Conservation (phyloP, 2,329 filamentous ascomycete genomes). For the Sporothrix dimorphospora region DNA sequence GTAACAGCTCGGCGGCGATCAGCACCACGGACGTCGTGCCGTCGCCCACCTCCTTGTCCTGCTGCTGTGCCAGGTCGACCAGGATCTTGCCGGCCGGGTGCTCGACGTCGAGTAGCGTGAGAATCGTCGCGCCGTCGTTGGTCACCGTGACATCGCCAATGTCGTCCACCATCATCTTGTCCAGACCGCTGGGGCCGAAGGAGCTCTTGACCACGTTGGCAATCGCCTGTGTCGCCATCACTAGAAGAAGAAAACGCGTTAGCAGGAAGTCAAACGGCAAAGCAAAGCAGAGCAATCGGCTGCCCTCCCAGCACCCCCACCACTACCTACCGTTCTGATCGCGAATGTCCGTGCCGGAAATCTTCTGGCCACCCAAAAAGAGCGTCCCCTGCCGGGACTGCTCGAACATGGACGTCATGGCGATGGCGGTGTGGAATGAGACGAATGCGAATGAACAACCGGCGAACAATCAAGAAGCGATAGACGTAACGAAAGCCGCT, state of each 20-base stretch:
- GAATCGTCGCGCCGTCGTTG: conserved; percentile 96
- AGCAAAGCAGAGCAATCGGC: conserved; percentile 24
- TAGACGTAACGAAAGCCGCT: neutral
- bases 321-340: conserved; percentile 80
- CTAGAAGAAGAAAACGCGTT: conserved; percentile 43
- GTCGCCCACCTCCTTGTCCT: conserved; percentile 98
- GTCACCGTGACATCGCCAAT: conserved; percentile 95
- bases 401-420: conserved; percentile 95
- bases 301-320: neutral
- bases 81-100: conserved; percentile 98
- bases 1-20: conserved; percentile 92
- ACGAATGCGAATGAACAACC: neutral
- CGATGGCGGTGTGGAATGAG: conserved; percentile 25
- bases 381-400: conserved; percentile 93
- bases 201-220: conserved; percentile 99
- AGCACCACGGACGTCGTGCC: conserved; percentile 97
- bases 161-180: conserved; percentile 99
- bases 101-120: conserved; percentile 93
- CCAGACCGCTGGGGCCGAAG: conserved; percentile 92
- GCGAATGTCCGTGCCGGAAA: conserved; percentile 92
- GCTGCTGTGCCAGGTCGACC: conserved; percentile 95
- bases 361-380: conserved; percentile 96
- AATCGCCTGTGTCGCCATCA: conserved; percentile 93
- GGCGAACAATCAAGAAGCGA: neutral
- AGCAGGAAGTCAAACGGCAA: neutral